Percentiles rank a stretch among this genome's conserved stretches.
phyloP scores from a whole-genome alignment of 768 basidiomycete genomes.

The Agaricus subrufescens region DNA sequence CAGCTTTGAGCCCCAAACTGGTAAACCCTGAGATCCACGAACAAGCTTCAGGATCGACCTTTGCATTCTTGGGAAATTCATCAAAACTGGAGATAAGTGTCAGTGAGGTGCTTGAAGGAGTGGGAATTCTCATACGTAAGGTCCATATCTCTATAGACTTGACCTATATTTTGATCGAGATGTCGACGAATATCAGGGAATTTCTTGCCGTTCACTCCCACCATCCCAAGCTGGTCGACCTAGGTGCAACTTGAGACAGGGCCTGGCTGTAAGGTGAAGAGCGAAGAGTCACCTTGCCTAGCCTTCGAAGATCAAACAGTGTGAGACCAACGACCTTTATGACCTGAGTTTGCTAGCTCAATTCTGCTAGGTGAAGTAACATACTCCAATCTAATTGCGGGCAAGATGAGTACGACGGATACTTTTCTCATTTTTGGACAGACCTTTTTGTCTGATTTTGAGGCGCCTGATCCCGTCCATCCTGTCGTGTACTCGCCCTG shows the following conservation, averaged over 20 bases:
- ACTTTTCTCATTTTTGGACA: constrained; percentile 7
- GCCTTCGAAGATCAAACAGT: constrained; percentile 81
- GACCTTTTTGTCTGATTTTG: constrained; percentile 93
- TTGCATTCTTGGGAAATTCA: constrained; percentile 68
- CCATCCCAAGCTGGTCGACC: constrained; percentile 80
- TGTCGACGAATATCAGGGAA: constrained; percentile 84
- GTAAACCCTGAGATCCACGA: constrained; percentile 21
- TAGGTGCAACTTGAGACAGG: constrained; percentile 19
- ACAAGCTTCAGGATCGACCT: constrained; percentile 80
- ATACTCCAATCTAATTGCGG: constrained; percentile 57
- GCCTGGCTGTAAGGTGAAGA: background rate
- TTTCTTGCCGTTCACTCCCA: constrained; percentile 83
- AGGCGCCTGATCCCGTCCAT: constrained; percentile 89
- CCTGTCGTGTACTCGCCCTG: constrained; percentile 92
- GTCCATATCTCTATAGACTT: constrained; percentile 86
- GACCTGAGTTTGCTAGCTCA: background rate
- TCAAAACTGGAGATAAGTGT: constrained; percentile 51
- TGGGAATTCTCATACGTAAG: constrained; percentile 28
- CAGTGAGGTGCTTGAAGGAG: background rate
- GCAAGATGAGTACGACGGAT: background rate
- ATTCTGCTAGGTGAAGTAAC: constrained; percentile 17
- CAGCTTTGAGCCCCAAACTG: background rate
- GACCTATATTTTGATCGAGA: constrained; percentile 75
- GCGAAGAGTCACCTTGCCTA: constrained; percentile 55
- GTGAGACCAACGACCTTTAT: constrained; percentile 82